Evolutionary conservation across 257 asterid species (phyloP).

Genomic region (Solanum dulcamara): DNA sequence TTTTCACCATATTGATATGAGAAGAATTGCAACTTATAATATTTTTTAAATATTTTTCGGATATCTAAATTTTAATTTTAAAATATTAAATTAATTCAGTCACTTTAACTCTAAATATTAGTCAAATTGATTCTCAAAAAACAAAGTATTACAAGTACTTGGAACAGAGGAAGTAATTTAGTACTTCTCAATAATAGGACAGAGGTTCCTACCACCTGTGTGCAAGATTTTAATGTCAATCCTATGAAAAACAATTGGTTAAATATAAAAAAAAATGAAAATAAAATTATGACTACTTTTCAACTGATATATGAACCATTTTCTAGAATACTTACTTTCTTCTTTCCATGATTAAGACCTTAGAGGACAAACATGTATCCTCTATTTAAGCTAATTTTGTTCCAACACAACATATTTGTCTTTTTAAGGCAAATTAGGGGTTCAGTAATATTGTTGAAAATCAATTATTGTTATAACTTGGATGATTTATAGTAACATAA

Average conservation of each 20-base stretch:
- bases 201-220: neutral
- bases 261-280: neutral
- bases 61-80: neutral
- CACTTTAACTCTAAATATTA: neutral
- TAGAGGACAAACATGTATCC: neutral
- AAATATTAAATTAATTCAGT: neutral
- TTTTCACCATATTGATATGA: neutral
- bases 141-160: neutral
- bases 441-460: neutral
- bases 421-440: neutral
- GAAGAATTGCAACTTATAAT: neutral
- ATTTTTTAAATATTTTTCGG: neutral
- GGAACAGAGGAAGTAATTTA: neutral
- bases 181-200: neutral
- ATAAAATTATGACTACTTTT: neutral
- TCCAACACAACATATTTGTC: neutral
- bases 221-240: neutral
- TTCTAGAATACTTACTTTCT: neutral
- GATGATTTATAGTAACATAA: neutral
- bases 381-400: neutral
- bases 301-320: neutral
- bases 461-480: neutral
- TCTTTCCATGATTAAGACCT: neutral
- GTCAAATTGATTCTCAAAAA: neutral
- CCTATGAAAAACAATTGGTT: neutral